phyloP scores from a whole-genome alignment of 1,284 basidiomycete genomes.

The Papiliotrema flavescens region DNA sequence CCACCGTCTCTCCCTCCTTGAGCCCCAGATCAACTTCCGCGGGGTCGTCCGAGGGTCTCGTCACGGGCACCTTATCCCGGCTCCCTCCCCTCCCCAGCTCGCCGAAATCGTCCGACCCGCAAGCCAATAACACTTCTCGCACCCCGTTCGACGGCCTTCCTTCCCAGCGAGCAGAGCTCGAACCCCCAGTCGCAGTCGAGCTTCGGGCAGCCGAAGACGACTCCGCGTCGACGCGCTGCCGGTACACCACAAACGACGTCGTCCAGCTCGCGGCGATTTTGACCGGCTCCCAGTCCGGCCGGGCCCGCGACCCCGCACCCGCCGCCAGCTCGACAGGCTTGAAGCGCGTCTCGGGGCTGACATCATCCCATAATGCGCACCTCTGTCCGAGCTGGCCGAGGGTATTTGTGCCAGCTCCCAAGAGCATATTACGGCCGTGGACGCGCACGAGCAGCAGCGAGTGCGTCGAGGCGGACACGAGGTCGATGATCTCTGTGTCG shows the following conservation, averaged over 20 bases:
- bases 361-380: slow-evolving; percentile 30
- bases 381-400: slow-evolving; percentile 37
- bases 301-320: slow-evolving; percentile 31
- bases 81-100: slow-evolving; percentile 57
- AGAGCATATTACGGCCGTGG: slow-evolving; percentile 15
- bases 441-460: slow-evolving; percentile 27
- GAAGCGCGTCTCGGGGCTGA: slow-evolving; percentile 21
- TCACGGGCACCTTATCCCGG: slow-evolving; percentile 17
- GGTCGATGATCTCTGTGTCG: slow-evolving; percentile 18
- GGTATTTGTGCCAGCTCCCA: slow-evolving; percentile 42
- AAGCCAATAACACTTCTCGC: slow-evolving; percentile 65
- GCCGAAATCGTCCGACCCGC: slow-evolving; percentile 79
- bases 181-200: slow-evolving; percentile 5
- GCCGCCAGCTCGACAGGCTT: slow-evolving; percentile 21
- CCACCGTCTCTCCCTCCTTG: slow-evolving; percentile 26
- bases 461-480: slow-evolving; percentile 38
- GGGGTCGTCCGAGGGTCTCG: slow-evolving; percentile 12
- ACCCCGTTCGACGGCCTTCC: not conserved
- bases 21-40: slow-evolving; percentile 27
- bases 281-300: slow-evolving; percentile 30
- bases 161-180: not conserved
- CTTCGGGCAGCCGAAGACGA: slow-evolving; percentile 46
- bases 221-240: slow-evolving; percentile 22
- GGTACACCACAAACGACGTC: slow-evolving; percentile 63
- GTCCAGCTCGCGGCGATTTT: slow-evolving; percentile 71